These are phyloP conservation scores for Phytomonas francai DNA, from an alignment of 208 protist genomes.

Conservation along the genomic window DNA sequence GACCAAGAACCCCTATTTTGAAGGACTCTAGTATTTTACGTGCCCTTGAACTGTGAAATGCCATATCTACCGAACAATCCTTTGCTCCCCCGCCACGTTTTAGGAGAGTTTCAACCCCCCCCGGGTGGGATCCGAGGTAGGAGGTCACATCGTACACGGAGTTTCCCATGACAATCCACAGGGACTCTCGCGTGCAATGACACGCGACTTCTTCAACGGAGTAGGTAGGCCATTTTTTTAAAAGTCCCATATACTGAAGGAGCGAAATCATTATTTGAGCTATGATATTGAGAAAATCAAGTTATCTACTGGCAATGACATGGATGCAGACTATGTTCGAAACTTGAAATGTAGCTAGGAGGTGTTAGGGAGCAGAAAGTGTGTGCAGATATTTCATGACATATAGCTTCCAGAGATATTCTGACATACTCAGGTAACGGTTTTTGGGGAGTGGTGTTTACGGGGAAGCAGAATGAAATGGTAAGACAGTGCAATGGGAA, in stretches of 20 bases:
- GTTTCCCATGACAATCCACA: constrained; percentile 59
- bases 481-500: too few species aligned
- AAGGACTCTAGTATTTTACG: constrained; percentile 23
- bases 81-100: constrained; percentile 56
- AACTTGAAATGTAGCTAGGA: not conserved
- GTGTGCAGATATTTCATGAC: not conserved
- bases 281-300: not conserved
- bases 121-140: constrained; percentile 47
- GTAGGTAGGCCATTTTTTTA: constrained; percentile 37
- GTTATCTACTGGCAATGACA: not conserved
- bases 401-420: too few species aligned
- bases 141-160: constrained; percentile 74
- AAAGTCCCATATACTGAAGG: constrained; percentile 32
- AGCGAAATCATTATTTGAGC: constrained; percentile 20
- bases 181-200: constrained; percentile 41
- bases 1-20: constrained; percentile 56
- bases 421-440: too few species aligned
- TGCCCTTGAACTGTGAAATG: constrained; percentile 47
- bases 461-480: too few species aligned
- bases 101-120: constrained; percentile 48
- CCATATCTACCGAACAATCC: constrained; percentile 53
- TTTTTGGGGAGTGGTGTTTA: too few species aligned
- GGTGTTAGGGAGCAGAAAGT: not conserved
- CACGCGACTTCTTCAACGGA: constrained; percentile 46
- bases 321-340: not conserved